Conservation (phyloP, 2,329 filamentous ascomycete species). For the Microsporum ferrugineum region DNA sequence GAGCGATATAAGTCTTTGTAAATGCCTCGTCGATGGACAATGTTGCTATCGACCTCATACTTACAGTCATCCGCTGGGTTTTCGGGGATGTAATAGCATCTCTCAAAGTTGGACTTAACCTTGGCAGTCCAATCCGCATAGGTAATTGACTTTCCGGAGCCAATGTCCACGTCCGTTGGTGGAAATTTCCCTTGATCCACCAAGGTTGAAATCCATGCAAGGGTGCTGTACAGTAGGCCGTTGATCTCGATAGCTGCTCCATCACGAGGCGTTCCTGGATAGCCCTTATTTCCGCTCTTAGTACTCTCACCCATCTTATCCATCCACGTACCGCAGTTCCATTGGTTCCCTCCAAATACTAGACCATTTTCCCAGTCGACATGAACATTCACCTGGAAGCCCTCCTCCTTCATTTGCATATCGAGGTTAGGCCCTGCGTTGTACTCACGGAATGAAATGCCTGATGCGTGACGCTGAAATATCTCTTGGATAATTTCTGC, state of each 20-base stretch:
- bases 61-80: constrained; percentile 57
- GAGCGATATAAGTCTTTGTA: constrained; percentile 96
- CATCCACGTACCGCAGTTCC: constrained; percentile 98
- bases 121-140: constrained; percentile 68
- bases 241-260: constrained; percentile 93
- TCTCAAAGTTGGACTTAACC: constrained; percentile 79
- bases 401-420: constrained; percentile 81
- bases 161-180: constrained; percentile 59
- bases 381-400: constrained; percentile 82
- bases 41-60: constrained; percentile 66
- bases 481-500: constrained; percentile 88
- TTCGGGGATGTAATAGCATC: constrained; percentile 75
- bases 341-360: constrained; percentile 86
- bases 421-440: constrained; percentile 85
- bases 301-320: constrained; percentile 99
- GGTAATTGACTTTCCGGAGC: constrained; percentile 51
- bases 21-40: constrained; percentile 85
- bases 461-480: constrained; percentile 78
- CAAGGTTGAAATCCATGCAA: constrained; percentile 66
- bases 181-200: constrained; percentile 58
- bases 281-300: constrained; percentile 78
- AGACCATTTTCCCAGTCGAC: constrained; percentile 88
- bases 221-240: constrained; percentile 78
- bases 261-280: constrained; percentile 92
- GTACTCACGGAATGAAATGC: constrained; percentile 85